These are phyloP conservation scores for Colletotrichum falcatum DNA, from an alignment of 2,329 filamentous ascomycete species.

Conservation along the genomic window DNA sequence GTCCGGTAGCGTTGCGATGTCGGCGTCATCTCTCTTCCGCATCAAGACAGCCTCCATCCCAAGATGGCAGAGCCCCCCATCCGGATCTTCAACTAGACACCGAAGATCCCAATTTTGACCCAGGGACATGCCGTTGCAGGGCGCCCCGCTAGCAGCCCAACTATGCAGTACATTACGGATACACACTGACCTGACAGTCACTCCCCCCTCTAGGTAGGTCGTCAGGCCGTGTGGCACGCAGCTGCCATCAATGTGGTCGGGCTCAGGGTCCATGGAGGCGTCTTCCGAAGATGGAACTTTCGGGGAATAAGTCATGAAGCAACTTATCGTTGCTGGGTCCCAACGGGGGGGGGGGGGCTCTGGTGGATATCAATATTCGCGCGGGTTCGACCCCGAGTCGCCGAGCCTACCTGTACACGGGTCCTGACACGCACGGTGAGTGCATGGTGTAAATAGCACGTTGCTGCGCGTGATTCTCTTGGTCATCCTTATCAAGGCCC, in stretches of 20 bases:
- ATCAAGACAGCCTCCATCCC: conserved; percentile 24
- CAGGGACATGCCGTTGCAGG: conserved; percentile 35
- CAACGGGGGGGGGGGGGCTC: conserved; percentile 12
- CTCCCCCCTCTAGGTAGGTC: not conserved
- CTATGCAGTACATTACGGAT: not conserved
- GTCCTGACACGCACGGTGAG: not conserved
- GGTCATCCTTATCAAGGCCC: conserved; percentile 2
- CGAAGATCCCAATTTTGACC: conserved; percentile 39
- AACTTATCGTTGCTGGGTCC: conserved; percentile 21
- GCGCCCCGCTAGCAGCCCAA: conserved; percentile 33
- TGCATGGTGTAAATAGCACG: not conserved
- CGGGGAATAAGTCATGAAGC: conserved; percentile 35
- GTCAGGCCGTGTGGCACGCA: conserved; percentile 33
- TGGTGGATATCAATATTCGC: conserved; percentile 27
- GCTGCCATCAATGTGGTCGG: conserved; percentile 24
- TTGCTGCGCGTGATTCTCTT: conserved; percentile 1
- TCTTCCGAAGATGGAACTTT: conserved; percentile 22
- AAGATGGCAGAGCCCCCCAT: conserved; percentile 35
- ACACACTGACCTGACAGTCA: conserved; percentile 1
- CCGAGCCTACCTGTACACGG: too few relatives aligned
- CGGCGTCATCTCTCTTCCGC: conserved; percentile 25
- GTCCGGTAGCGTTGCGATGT: conserved; percentile 17
- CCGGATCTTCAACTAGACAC: conserved; percentile 37
- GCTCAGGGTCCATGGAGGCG: conserved; percentile 31
- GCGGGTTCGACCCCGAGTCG: conserved; percentile 8